Conservation (phyloP, 495 filamentous ascomycete genomes). For the Xylona heveae region DNA sequence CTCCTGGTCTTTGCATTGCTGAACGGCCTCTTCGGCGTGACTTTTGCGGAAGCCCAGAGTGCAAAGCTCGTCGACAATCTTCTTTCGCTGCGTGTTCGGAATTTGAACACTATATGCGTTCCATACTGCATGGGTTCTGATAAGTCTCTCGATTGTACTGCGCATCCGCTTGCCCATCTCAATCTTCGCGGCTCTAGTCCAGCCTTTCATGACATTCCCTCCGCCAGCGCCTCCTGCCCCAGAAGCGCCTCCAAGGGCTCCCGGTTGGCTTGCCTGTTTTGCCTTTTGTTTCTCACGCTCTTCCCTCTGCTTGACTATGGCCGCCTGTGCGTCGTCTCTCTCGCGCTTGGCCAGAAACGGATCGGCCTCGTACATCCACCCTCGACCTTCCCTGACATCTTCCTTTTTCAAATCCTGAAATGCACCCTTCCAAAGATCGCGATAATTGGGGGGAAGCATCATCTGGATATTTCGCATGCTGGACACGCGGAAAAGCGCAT, state of each 20-base stretch:
- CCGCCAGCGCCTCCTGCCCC: background rate
- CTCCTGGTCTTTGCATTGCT: conserved; percentile 76
- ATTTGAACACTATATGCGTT: conserved; percentile 57
- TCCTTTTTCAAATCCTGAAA: conserved; percentile 60
- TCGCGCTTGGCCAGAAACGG: conserved; percentile 67
- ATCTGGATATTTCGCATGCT: conserved; percentile 89
- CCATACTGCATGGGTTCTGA: conserved; percentile 63
- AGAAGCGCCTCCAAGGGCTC: conserved; percentile 1
- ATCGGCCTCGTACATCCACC: conserved; percentile 91
- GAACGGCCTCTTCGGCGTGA: conserved; percentile 74
- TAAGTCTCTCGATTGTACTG: conserved; percentile 51
- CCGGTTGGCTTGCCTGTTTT: conserved; percentile 7
- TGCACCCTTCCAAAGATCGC: conserved; percentile 66
- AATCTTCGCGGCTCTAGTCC: conserved; percentile 70
- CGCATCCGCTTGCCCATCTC: conserved; percentile 73
- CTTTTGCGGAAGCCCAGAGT: conserved; percentile 63
- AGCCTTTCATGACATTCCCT: conserved; percentile 33
- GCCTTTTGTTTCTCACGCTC: conserved; percentile 16
- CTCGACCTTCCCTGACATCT: conserved; percentile 53
- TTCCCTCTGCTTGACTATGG: conserved; percentile 25
- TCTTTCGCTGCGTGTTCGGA: conserved; percentile 26
- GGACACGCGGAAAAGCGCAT: conserved; percentile 72
- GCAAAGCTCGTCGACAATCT: conserved; percentile 51
- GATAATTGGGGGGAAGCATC: conserved; percentile 79
- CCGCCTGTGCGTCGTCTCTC: conserved; percentile 49